Base-by-base conservation (phyloP, 1,284 basidiomycete genomes). In the Puccinia brachypodii region DNA sequence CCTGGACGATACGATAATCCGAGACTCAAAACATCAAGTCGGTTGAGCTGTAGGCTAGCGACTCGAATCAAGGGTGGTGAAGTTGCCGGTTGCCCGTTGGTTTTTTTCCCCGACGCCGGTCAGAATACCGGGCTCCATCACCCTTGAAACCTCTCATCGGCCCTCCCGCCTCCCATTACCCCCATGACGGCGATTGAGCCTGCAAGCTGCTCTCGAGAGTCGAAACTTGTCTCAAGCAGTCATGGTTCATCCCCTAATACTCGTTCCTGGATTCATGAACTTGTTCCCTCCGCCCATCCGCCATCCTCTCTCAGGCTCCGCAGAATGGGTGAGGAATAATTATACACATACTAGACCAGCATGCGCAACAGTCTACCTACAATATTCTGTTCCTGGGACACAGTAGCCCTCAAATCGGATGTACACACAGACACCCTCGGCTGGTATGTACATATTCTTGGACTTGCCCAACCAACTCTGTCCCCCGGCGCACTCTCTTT, bases 151-250 rank as follows among this genome's bases (percentile, higher is more conserved):
- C n/a, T n/a, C n/a, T n/a, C n/a, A n/a, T n/a, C n/a, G n/a, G n/a
- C n/a, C n/a, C n/a, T n/a, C n/a, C n/a, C n/a, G n/a, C n/a, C n/a
- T n/a, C n/a, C n/a, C n/a, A n/a, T n/a, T n/a, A n/a, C 56, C 38
- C 62, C 62, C 31, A 11, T 40, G 19, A 38, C 33, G 2, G 38
- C 8, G 16, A 28, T 66, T 38, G 33, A 33, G 14, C 38, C 38
- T n/a, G n/a, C n/a, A 58, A 25, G 56, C 56, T 28, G 56, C 25
- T 14, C 3, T 58, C 56, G 56, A 25, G 56, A 58, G 22, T 14
- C n/a, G 56, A 58, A 58, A 58, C 56, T 58, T 58, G 56, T 58
- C n/a, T 58, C 56, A 58, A 58, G 47, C 47, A 22, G 9, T n/a
- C 19, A 3, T 25, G 56, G 56, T 28, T 28, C 56, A 58, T 25